Base-by-base conservation (phyloP, 352 stramenopile species). In the Pythium pectinolyticum region DNA sequence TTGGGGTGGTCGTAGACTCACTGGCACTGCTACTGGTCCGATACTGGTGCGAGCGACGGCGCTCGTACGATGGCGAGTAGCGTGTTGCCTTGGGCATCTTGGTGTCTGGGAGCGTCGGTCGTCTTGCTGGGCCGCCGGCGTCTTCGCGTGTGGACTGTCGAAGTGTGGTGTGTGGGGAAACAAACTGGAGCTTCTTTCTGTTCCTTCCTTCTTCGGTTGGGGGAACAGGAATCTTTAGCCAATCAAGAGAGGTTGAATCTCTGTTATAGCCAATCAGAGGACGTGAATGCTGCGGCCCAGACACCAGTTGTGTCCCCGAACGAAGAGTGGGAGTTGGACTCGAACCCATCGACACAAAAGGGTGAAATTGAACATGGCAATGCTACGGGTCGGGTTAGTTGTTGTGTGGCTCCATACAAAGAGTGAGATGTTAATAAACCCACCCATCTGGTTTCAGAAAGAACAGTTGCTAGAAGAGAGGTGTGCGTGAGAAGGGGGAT, bases 211-310 rank as follows among this genome's bases (percentile, higher is more conserved):
- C 11, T 43, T 22, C 27, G 5, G 20, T 25, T 17, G 27, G 28
- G 41, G 41, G 27, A 19, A 41, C 10, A 5, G 0, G 22, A 14
- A 8, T 15, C 48, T 69, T 31, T 6, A 52, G 19, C 63, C 63
- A 70, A 70, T 70, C 1, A 37, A 4, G 39, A n/a, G 32, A 2
- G 12, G 55, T 57, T 65, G 63, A 64, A 70, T 70, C 63, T 70
- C 40, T n/a, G 48, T 70, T 70, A 61, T 28, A 57, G 52, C 55
- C 63, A 70, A 70, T 70, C 14, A 61, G 15, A 62, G 24, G 19
- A 7, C 14, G 31, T 32, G 15, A 41, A n/a, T 43, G 10, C 5
- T 11, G 3, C 1, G 30, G 46, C 22, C 53, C 43, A 45, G 48
- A 60, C 45, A 35, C 54, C 53, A 67, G 59, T 31, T 49, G 48